phyloP scores from a whole-genome alignment of 2,329 filamentous ascomycete species.

The Aspergillus flavus region DNA sequence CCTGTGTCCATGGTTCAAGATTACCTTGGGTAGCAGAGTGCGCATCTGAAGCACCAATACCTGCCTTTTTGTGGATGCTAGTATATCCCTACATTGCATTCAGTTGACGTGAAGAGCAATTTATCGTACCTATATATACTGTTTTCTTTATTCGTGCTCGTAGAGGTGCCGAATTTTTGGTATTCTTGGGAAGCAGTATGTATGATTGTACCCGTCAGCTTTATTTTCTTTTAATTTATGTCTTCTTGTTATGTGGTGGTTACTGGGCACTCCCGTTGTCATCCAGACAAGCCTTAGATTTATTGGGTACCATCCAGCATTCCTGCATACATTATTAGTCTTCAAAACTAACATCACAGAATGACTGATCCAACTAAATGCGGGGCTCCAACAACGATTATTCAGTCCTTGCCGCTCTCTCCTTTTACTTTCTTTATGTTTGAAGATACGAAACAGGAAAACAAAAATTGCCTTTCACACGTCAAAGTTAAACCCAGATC shows the following conservation, averaged over 20 bases:
- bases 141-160: not conserved
- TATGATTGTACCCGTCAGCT: not conserved
- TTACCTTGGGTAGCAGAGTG: not conserved
- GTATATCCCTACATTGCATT: not conserved
- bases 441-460: not conserved
- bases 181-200: not conserved
- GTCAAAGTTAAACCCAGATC: not conserved
- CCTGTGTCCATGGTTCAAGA: not conserved
- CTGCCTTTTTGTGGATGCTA: not conserved
- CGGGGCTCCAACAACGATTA: conserved; percentile 14
- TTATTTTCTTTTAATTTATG: not conserved
- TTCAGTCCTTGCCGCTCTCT: not conserved
- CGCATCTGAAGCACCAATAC: not conserved
- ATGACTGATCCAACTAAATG: conserved; percentile 15
- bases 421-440: not conserved
- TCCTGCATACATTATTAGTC: conserved; percentile 20
- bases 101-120: not conserved
- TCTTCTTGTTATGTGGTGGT: not conserved
- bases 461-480: not conserved
- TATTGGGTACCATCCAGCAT: conserved; percentile 20
- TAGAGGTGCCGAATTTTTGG: not conserved
- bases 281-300: conserved; percentile 4
- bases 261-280: not conserved
- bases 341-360: conserved; percentile 6
- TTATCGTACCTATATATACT: not conserved